Conservation (phyloP, 495 filamentous ascomycete genomes). For the Podospora didyma region DNA sequence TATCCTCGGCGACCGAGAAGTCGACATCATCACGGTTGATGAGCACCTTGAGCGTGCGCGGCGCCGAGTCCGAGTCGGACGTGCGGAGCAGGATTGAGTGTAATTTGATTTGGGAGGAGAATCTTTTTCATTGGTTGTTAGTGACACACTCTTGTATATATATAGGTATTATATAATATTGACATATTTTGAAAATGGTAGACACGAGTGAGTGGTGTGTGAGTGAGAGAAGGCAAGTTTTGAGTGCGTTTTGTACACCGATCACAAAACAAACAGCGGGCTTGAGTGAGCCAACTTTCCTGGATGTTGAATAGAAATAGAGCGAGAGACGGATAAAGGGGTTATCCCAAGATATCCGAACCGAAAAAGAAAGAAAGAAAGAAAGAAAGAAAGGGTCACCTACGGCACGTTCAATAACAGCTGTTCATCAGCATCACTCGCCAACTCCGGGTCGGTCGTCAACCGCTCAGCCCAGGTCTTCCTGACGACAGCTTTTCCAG, state of each 20-base stretch:
- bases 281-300: too few relatives aligned
- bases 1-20: slow-evolving; percentile 68
- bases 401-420: slow-evolving; percentile 90
- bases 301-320: background rate
- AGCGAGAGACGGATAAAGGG: slow-evolving; percentile 17
- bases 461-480: slow-evolving; percentile 88
- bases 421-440: slow-evolving; percentile 88
- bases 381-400: slow-evolving; percentile 30
- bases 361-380: background rate
- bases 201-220: too few relatives aligned
- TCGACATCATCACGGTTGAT: slow-evolving; percentile 84
- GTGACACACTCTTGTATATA: too few relatives aligned
- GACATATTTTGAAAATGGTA: too few relatives aligned
- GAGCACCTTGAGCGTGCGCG: slow-evolving; percentile 76
- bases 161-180: too few relatives aligned
- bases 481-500: slow-evolving; percentile 71
- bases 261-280: too few relatives aligned
- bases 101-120: slow-evolving; percentile 88
- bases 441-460: slow-evolving; percentile 64
- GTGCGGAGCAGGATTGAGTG: slow-evolving; percentile 84
- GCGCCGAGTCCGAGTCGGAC: slow-evolving; percentile 64
- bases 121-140: slow-evolving; percentile 47
- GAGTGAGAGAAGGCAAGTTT: too few relatives aligned
- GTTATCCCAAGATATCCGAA: background rate
- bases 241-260: too few relatives aligned